These are phyloP conservation scores for Chrysoporthe cubensis DNA, from an alignment of 2,329 filamentous ascomycete species.

Conservation along the genomic window DNA sequence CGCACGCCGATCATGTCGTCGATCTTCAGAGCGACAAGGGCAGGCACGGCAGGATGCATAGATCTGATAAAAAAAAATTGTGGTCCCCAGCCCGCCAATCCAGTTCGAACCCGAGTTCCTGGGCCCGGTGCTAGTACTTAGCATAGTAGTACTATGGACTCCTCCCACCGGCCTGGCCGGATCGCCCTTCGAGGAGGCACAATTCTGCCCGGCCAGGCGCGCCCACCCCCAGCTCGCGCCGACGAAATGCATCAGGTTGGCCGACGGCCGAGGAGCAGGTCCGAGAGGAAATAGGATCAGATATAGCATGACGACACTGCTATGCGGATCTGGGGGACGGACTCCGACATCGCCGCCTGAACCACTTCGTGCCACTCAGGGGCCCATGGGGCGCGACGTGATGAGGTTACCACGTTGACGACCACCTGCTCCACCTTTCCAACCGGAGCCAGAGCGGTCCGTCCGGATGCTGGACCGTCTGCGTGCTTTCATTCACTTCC, in stretches of 20 bases:
- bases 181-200: background rate
- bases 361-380: background rate
- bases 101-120: background rate
- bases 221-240: background rate
- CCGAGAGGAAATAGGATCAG: background rate
- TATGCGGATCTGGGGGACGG: background rate
- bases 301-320: background rate
- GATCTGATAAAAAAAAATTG: constrained; percentile 13
- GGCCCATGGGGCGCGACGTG: background rate
- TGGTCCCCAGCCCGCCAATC: background rate
- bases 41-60: background rate
- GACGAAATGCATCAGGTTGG: background rate
- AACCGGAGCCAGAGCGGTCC: background rate
- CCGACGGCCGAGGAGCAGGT: background rate
- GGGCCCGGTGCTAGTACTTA: background rate
- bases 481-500: background rate
- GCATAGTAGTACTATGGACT: background rate
- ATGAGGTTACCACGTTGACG: background rate
- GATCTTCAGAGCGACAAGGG: too few relatives aligned
- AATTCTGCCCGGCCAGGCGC: background rate
- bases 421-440: background rate
- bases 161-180: background rate
- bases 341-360: background rate
- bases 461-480: background rate
- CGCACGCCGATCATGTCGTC: too few relatives aligned